Evolutionary conservation across 2,329 filamentous ascomycete species (phyloP).

Genomic region (Aspergillus fijiensis): DNA sequence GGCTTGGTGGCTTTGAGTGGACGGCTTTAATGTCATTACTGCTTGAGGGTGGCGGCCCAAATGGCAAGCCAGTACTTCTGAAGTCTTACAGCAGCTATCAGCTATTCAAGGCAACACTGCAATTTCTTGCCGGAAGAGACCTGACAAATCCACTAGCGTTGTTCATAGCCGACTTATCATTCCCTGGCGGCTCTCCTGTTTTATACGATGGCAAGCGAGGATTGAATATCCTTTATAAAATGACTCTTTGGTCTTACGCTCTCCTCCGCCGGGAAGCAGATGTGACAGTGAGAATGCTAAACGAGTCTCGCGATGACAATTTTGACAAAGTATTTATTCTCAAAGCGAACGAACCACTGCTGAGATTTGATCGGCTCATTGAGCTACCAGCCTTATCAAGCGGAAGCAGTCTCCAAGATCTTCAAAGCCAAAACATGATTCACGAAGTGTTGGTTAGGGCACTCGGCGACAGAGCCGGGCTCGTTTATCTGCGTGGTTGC

Average conservation of each 20-base stretch:
- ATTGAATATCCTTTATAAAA: slow-evolving; percentile 86
- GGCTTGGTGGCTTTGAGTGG: slow-evolving; percentile 95
- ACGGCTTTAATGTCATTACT: slow-evolving; percentile 75
- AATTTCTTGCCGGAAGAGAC: slow-evolving; percentile 76
- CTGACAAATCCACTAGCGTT: slow-evolving; percentile 65
- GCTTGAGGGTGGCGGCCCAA: slow-evolving; percentile 72
- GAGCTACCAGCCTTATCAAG: slow-evolving; percentile 31
- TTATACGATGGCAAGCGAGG: slow-evolving; percentile 74
- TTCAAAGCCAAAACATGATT: slow-evolving; percentile 44
- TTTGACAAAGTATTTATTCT: slow-evolving; percentile 83
- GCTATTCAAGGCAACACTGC: slow-evolving; percentile 90
- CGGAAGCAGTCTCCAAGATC: slow-evolving; percentile 27
- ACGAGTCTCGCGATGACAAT: slow-evolving; percentile 70
- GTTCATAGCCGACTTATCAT: slow-evolving; percentile 27
- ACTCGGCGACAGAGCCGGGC: slow-evolving; percentile 69
- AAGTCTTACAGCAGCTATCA: slow-evolving; percentile 85
- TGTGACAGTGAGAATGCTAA: slow-evolving; percentile 71
- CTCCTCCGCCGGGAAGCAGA: slow-evolving; percentile 72
- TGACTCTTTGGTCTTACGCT: slow-evolving; percentile 79
- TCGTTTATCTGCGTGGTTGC: slow-evolving; percentile 60
- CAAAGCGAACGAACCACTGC: slow-evolving; percentile 51
- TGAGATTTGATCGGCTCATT: slow-evolving; percentile 57
- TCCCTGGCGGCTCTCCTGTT: slow-evolving; percentile 59
- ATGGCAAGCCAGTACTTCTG: slow-evolving; percentile 70
- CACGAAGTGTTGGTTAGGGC: slow-evolving; percentile 68